These are phyloP conservation scores for Calonectria multiphialidica DNA, from an alignment of 2,329 filamentous ascomycete genomes.

Conservation along the genomic window DNA sequence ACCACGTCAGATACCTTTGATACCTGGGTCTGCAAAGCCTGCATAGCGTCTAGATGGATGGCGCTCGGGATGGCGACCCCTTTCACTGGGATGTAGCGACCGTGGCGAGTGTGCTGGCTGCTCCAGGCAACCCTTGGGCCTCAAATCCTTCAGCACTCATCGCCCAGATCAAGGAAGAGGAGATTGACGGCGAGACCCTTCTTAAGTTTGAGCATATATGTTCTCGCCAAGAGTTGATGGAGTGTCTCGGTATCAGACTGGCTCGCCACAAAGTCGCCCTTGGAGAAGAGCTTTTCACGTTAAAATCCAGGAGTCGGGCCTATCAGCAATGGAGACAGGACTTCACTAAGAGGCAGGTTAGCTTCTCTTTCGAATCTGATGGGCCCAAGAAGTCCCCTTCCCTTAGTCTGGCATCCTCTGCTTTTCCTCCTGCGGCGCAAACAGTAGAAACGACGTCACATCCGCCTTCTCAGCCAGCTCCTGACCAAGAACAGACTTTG, in stretches of 20 bases:
- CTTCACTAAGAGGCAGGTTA: conserved; percentile 34
- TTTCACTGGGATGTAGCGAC: conserved; percentile 78
- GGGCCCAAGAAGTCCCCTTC: neutral
- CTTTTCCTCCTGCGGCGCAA: neutral
- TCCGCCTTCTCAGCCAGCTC: neutral
- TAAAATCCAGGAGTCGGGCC: conserved; percentile 64
- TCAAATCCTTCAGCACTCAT: conserved; percentile 65
- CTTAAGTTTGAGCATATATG: conserved; percentile 67
- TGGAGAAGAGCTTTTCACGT: conserved; percentile 65
- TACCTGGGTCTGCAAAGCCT: conserved; percentile 11
- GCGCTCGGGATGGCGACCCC: conserved; percentile 67
- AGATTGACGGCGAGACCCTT: conserved; percentile 74
- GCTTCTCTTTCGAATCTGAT: conserved; percentile 22
- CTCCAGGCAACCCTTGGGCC: conserved; percentile 62
- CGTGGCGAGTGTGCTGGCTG: conserved; percentile 76
- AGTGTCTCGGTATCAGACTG: conserved; percentile 67
- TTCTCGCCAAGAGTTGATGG: conserved; percentile 61
- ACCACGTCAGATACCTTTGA: neutral
- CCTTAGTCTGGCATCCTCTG: neutral
- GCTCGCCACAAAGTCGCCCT: conserved; percentile 71
- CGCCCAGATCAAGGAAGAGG: conserved; percentile 67
- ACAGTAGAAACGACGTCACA: neutral
- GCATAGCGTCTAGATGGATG: conserved; percentile 42
- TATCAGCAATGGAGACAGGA: conserved; percentile 54
- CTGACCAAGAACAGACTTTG: neutral